Conservation (phyloP, 2,329 filamentous ascomycete species). For the Cytospora paraplurivora region DNA sequence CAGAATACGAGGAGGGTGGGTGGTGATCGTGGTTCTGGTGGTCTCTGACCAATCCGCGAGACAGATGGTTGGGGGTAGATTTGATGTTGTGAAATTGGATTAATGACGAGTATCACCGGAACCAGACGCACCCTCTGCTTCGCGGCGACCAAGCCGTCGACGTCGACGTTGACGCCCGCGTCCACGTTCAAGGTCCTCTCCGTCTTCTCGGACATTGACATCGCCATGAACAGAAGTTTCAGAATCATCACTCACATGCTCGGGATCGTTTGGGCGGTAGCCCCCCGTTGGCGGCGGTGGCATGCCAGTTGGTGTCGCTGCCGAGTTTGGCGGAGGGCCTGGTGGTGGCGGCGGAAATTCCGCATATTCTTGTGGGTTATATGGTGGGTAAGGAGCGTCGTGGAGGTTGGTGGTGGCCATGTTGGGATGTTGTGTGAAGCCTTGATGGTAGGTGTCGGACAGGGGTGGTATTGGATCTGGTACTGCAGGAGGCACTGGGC, state of each 20-base stretch:
- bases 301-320: slow-evolving; percentile 30
- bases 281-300: slow-evolving; percentile 32
- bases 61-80: not conserved
- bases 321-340: slow-evolving; percentile 35
- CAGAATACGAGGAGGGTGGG: not conserved
- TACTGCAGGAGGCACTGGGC: slow-evolving; percentile 34
- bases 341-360: slow-evolving; percentile 46
- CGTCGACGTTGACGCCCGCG: not conserved
- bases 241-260: slow-evolving; percentile 29
- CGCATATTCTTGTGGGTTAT: slow-evolving; percentile 47
- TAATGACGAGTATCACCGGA: slow-evolving; percentile 19
- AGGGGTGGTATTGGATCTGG: slow-evolving; percentile 3
- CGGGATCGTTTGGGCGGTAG: slow-evolving; percentile 26
- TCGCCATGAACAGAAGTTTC: slow-evolving; percentile 20
- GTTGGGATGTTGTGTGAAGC: slow-evolving; percentile 44
- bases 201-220: slow-evolving; percentile 13
- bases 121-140: slow-evolving; percentile 26
- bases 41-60: not conserved
- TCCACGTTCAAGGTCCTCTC: slow-evolving; percentile 4
- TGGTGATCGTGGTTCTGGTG: not conserved
- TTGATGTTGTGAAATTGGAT: slow-evolving; percentile 4
- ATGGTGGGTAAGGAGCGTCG: slow-evolving; percentile 41
- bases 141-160: slow-evolving; percentile 9
- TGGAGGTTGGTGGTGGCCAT: slow-evolving; percentile 37
- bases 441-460: slow-evolving; percentile 28